phyloP scores from a whole-genome alignment of 768 basidiomycete species.

The Galerina sulciceps region DNA sequence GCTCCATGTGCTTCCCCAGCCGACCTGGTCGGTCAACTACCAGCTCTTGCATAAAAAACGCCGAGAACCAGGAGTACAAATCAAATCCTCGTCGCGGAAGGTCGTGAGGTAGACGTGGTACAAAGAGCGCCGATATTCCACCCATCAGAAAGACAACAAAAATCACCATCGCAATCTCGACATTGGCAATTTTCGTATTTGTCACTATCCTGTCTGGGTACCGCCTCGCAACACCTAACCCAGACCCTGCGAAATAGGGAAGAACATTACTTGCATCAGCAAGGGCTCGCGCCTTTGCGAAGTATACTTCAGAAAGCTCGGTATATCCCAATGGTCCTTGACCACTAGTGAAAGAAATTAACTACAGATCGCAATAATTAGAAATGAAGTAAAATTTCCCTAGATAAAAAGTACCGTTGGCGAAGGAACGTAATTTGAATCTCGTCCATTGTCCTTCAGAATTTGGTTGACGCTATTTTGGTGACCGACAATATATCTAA shows the following conservation, averaged over 20 bases:
- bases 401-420: constrained; percentile 33
- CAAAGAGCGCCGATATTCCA: constrained; percentile 29
- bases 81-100: constrained; percentile 29
- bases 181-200: constrained; percentile 25
- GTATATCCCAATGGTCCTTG: constrained; percentile 42
- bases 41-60: constrained; percentile 26
- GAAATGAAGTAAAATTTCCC: not conserved
- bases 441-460: constrained; percentile 45
- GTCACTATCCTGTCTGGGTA: constrained; percentile 36
- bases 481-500: constrained; percentile 36
- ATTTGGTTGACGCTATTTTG: constrained; percentile 42
- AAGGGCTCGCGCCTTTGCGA: constrained; percentile 36
- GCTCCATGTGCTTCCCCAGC: constrained; percentile 30
- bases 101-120: constrained; percentile 26
- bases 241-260: constrained; percentile 45
- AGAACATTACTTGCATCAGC: constrained; percentile 45
- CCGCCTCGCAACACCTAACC: constrained; percentile 31
- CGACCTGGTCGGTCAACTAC: constrained; percentile 12
- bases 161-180: constrained; percentile 28
- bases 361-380: constrained; percentile 22
- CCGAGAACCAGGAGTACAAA: constrained; percentile 29
- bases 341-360: constrained; percentile 41
- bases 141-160: constrained; percentile 32
- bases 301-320: constrained; percentile 33
- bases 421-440: constrained; percentile 42